A percentile compares a stretch with the other conserved stretches of the same genome.
phyloP scores from a whole-genome alignment of 108 stramenopile genomes.

The Nannochloropsis salina region DNA sequence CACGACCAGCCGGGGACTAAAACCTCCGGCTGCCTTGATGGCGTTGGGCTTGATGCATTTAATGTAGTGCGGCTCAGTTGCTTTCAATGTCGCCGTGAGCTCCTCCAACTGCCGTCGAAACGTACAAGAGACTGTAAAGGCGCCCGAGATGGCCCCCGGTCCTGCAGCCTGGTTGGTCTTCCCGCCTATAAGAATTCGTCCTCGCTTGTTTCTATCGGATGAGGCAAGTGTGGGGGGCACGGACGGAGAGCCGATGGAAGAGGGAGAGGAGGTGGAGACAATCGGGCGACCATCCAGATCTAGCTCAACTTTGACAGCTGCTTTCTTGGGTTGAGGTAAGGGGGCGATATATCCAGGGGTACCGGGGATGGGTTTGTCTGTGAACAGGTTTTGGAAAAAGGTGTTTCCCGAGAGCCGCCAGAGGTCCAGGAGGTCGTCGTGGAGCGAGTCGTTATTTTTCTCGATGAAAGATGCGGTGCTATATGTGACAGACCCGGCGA shows the following conservation, averaged over 20 bases:
- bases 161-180: not conserved
- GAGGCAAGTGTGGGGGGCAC: not conserved
- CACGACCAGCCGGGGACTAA: slow-evolving; percentile 48
- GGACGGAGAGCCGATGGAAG: not conserved
- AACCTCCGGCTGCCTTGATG: slow-evolving; percentile 38
- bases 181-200: slow-evolving; percentile 1
- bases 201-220: not conserved
- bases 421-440: slow-evolving; percentile 53
- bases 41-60: slow-evolving; percentile 89
- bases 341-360: not conserved
- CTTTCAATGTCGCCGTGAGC: slow-evolving; percentile 68
- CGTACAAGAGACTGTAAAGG: slow-evolving; percentile 30
- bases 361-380: not conserved
- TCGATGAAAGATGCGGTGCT: slow-evolving; percentile 40
- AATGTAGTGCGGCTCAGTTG: slow-evolving; percentile 98
- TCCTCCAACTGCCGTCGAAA: slow-evolving; percentile 62
- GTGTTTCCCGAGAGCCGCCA: not conserved
- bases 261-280: not conserved
- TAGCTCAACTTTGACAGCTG: not conserved
- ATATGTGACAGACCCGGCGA: slow-evolving; percentile 46
- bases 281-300: not conserved
- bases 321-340: not conserved
- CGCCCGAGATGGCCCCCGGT: slow-evolving; percentile 26
- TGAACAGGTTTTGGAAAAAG: not conserved
- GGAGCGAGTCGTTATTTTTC: slow-evolving; percentile 56